These are phyloP conservation scores for Blumeriella jaapii DNA, from an alignment of 2,329 filamentous ascomycete species.

Conservation along the genomic window DNA sequence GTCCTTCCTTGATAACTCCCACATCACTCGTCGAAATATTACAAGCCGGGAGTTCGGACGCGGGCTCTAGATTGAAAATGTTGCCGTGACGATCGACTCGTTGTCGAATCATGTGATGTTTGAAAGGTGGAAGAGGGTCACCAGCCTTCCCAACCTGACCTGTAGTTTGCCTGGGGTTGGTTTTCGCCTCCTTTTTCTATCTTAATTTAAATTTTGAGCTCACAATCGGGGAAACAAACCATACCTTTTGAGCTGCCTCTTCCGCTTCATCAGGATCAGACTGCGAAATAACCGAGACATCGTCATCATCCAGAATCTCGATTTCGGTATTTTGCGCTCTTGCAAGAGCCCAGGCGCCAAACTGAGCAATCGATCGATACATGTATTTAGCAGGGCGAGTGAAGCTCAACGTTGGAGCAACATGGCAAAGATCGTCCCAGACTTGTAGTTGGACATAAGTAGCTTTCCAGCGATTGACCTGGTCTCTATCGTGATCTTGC, in stretches of 20 bases:
- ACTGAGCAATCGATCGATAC: constrained; percentile 86
- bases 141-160: constrained; percentile 69
- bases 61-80: constrained; percentile 54
- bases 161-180: constrained; percentile 5
- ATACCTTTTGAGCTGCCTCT: constrained; percentile 21
- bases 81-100: constrained; percentile 68
- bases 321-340: constrained; percentile 70
- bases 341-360: constrained; percentile 83
- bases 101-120: constrained; percentile 85
- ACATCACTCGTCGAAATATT: constrained; percentile 51
- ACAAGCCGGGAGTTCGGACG: constrained; percentile 53
- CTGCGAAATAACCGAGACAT: constrained; percentile 60
- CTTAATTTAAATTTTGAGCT: no score
- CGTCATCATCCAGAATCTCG: constrained; percentile 70
- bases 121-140: constrained; percentile 69
- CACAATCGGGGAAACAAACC: no score
- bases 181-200: constrained; percentile 8
- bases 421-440: constrained; percentile 92
- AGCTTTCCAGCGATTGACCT: constrained; percentile 57
- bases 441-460: constrained; percentile 91
- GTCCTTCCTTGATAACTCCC: constrained; percentile 67
- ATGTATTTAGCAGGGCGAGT: constrained; percentile 94
- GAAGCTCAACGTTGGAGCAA: constrained; percentile 85
- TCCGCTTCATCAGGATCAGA: constrained; percentile 36
- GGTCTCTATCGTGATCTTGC: constrained; percentile 37